A percentile compares a stretch with the other conserved stretches of the same genome.
These are phyloP conservation scores for Trametes maxima DNA, from an alignment of 768 basidiomycete genomes.

Conservation along the genomic window DNA sequence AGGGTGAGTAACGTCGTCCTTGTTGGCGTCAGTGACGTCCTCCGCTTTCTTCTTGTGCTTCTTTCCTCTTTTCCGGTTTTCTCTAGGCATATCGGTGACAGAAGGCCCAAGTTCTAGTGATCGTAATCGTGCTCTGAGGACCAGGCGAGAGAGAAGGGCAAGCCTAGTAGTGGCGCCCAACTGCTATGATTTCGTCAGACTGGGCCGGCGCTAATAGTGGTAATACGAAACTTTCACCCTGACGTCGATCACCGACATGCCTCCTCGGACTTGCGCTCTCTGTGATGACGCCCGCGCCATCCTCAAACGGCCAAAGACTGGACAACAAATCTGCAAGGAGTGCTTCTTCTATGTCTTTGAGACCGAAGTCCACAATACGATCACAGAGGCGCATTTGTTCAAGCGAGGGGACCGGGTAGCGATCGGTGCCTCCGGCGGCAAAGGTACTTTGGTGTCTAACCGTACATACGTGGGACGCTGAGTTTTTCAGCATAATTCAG, in stretches of 20 bases:
- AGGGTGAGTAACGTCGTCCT: slow-evolving; percentile 28
- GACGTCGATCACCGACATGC: slow-evolving; percentile 50
- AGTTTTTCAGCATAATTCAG: slow-evolving; percentile 43
- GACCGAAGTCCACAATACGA: slow-evolving; percentile 97
- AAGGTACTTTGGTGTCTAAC: slow-evolving; percentile 55
- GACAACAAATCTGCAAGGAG: slow-evolving; percentile 93
- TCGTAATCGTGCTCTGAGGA: neutral
- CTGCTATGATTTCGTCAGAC: slow-evolving; percentile 15
- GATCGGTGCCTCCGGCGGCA: slow-evolving; percentile 97
- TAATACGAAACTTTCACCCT: slow-evolving; percentile 16
- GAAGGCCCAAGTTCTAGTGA: neutral
- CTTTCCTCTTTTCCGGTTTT: slow-evolving; percentile 76
- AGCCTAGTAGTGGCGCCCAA: neutral
- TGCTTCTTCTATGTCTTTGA: slow-evolving; percentile 98
- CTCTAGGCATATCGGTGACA: slow-evolving; percentile 61
- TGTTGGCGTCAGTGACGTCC: slow-evolving; percentile 28
- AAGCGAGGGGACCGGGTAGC: slow-evolving; percentile 89
- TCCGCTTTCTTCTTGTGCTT: slow-evolving; percentile 60
- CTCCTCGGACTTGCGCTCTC: slow-evolving; percentile 77
- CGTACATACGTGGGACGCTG: neutral
- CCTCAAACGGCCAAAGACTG: slow-evolving; percentile 93
- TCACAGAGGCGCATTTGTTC: slow-evolving; percentile 81
- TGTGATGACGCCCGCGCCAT: slow-evolving; percentile 81
- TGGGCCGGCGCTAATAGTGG: neutral
- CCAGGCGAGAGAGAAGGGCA: neutral